Evolutionary conservation across 139 green algal genomes (phyloP), one percentile per base, ranked within the genome.

Genomic region (Coccomyxa sp.): DNA sequence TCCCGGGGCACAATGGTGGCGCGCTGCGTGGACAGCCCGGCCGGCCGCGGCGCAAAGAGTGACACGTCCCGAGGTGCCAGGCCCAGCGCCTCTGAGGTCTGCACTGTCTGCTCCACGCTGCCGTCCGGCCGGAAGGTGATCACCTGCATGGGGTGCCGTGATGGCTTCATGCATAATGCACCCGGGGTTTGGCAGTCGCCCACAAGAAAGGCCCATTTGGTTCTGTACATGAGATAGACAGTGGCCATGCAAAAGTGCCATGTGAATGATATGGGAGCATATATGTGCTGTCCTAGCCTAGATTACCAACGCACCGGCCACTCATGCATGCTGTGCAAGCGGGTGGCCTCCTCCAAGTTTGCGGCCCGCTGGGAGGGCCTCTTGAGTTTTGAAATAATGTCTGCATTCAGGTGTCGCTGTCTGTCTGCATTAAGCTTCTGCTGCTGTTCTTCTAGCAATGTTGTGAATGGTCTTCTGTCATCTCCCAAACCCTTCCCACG

Each of bases 21-120:
- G 15, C 85, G 79, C 79, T 84, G 82, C 21, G 66, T 4, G 14
- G 32, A 59, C 71, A 30, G 78, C 66, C 30, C 71, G 75, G 23
- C 38, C 31, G 75, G 90, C 83, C 0, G 76, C 76, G 25, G 88
- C 82, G 25, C 27, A 82, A 91, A 91, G 15, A 91, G 81, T 27
- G 82, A 84, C 7, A 87, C 84, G 77, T 91, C 88, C 0, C 88
- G 81, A 0, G 88, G 88, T 45, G 88, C 86, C 71, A 88, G 81
- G 0, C 71, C n/a, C 0, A 86, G 51, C 57, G 83, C 60, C 23
- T 91, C 88, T 27, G 88, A 80, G 12, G 86, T 90, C 74, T 90
- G 88, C 66, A 76, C 88, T 1, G 82, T 90, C 81, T 91, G 83
- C 38, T 88, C 28, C 45, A 84, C 84, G 7, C 71, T 80, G 32